A percentile compares a stretch with the other conserved stretches of the same genome.
Evolutionary conservation across 257 asterid species (phyloP).

Genomic region (Misopates orontium): DNA sequence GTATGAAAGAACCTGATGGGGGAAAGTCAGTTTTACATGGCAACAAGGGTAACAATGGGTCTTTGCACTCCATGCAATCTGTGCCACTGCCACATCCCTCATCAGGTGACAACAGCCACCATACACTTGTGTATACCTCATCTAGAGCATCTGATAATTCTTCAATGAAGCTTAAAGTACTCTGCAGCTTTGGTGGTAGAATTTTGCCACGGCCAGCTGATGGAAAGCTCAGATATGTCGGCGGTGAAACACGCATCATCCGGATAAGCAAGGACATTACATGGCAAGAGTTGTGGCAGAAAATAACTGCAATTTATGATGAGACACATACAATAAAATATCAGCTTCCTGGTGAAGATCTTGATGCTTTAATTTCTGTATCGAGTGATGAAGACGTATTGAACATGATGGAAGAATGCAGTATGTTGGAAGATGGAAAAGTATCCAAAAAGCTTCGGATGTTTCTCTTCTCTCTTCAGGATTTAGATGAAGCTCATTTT

Average conservation of each 20-base stretch:
- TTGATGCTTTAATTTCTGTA: conserved; percentile 86
- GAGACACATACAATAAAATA: conserved; percentile 65
- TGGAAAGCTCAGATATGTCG: conserved; percentile 89
- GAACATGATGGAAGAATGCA: conserved; percentile 95
- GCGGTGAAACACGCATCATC: conserved; percentile 92
- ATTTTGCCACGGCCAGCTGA: conserved; percentile 92
- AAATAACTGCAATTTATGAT: conserved; percentile 52
- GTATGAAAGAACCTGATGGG: conserved; percentile 41
- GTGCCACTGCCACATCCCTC: conserved; percentile 39
- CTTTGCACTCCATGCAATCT: conserved; percentile 36
- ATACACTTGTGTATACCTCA: conserved; percentile 39
- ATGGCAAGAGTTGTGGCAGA: conserved; percentile 71
- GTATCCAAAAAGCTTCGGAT: conserved; percentile 67
- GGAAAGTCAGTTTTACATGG: conserved; percentile 44
- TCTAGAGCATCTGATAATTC: conserved; percentile 61
- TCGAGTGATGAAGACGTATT: conserved; percentile 81
- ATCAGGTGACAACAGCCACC: conserved; percentile 43
- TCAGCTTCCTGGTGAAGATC: conserved; percentile 97
- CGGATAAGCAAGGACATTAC: conserved; percentile 66
- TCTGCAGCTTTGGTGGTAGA: conserved; percentile 92
- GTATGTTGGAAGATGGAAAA: conserved; percentile 52
- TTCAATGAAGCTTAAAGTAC: conserved; percentile 58
- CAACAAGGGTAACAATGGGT: conserved; percentile 40
- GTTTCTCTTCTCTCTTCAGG: conserved; percentile 71
- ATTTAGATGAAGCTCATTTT: conserved; percentile 67